Evolutionary conservation across 1,284 basidiomycete genomes (phyloP), one percentile per base, ranked within the genome.

Genomic region (Calocybe gambosa): DNA sequence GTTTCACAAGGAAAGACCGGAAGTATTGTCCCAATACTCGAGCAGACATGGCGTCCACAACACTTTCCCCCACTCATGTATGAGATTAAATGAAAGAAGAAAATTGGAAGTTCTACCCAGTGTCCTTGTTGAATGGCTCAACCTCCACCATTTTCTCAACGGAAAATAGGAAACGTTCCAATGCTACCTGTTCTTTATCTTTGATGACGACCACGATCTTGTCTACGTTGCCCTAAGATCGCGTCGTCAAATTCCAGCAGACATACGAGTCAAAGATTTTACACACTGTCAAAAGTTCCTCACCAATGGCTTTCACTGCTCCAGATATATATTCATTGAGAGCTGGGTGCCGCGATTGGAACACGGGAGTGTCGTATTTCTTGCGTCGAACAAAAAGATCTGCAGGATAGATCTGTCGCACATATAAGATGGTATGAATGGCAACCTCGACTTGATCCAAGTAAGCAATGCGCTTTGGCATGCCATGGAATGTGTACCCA

Each of bases 291-390:
- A 74, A 61, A 7, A 97, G 70, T 61, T 96, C 92, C 47, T 87
- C 82, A 5, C 74, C 70, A 5, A 93, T 63, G 12, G 88, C 83
- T 50, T 81, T 82, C 43, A 92, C 73, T 0, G 89, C 85, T 9
- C 85, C 83, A 7, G 86, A 80, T 42, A 98, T 85, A 63, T 97
- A 98, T 37, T 88, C 82, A 56, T 89, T 88, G 40, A 98, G 70
- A 21, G 78, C 79, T 0, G 93, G 92, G 59, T 94, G 90, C 4
- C 92, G 85, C 3, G 89, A 92, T 65, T 96, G 91, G 60, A 85
- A 96, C 16, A 95, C 90, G 0, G 91, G 85, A 0, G 86, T 86
- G 45, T 89, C 82, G 65, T 93, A 95, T 61, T 92, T 93, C 63
- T 87, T 86, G 41, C 89, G 76, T 40, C 91, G 78, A 19, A 86